Conservation (phyloP, 495 filamentous ascomycete genomes). For the Mytilinidion resinicola region DNA sequence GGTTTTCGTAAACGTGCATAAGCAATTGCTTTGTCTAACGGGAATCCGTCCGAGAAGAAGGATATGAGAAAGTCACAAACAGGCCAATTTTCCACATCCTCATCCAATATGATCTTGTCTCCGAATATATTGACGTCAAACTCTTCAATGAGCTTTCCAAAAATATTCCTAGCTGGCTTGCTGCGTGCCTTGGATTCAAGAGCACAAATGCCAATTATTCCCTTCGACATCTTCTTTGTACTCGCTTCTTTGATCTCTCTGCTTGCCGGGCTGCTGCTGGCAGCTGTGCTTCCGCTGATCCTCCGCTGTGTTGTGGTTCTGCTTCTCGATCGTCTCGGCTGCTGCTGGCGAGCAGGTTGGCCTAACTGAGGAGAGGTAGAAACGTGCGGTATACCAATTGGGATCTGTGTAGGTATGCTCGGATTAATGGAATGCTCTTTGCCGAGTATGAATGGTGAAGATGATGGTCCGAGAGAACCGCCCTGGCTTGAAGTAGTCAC, state of each 20-base stretch:
- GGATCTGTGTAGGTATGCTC: constrained; percentile 35
- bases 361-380: constrained; percentile 16
- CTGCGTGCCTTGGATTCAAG: constrained; percentile 92
- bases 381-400: constrained; percentile 41
- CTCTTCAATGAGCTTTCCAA: constrained; percentile 86
- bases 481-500: constrained; percentile 47
- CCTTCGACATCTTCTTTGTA: constrained; percentile 39
- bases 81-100: constrained; percentile 62
- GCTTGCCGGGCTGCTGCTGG: constrained; percentile 64
- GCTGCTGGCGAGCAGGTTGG: not conserved
- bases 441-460: constrained; percentile 29
- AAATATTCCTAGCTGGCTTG: constrained; percentile 91
- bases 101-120: constrained; percentile 95
- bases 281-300: constrained; percentile 67
- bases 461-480: constrained; percentile 30
- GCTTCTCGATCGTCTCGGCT: constrained; percentile 51
- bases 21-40: constrained; percentile 91
- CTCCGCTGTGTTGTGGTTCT: constrained; percentile 63
- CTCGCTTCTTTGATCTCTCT: constrained; percentile 44
- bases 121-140: constrained; percentile 97
- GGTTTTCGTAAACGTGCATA: constrained; percentile 88
- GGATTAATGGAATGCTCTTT: constrained; percentile 35
- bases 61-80: constrained; percentile 88
- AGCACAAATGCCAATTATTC: constrained; percentile 86
- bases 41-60: constrained; percentile 97